phyloP scores from a whole-genome alignment of 208 protist genomes.

The Leishmania gerbilli region DNA sequence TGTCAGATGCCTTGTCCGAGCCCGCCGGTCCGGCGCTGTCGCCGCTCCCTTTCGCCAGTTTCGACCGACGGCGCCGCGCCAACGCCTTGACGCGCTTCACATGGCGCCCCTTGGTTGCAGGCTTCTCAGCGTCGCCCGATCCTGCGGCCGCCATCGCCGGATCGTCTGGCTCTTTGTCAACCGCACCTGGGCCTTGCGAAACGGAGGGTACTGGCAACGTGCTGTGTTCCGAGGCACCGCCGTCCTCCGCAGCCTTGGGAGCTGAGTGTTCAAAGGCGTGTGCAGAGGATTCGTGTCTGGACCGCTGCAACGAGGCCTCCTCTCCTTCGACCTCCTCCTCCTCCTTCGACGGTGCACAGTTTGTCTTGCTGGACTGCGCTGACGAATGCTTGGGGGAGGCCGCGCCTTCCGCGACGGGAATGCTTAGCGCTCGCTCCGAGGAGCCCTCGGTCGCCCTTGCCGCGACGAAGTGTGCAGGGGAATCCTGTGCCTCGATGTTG shows the following conservation, averaged over 20 bases:
- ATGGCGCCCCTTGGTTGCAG: neutral
- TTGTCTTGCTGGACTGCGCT: neutral
- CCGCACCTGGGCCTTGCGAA: neutral
- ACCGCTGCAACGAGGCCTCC: neutral
- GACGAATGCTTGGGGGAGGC: neutral
- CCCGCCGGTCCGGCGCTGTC: neutral
- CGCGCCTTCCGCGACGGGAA: conserved; percentile 1
- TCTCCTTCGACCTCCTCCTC: no score
- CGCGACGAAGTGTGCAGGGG: neutral
- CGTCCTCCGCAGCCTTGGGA: neutral
- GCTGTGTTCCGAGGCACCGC: neutral
- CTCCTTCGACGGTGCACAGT: neutral
- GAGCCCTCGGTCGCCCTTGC: neutral
- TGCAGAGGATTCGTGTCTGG: neutral
- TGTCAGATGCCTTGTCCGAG: neutral
- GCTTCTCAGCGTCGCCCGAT: neutral
- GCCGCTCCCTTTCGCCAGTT: neutral
- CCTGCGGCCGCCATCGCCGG: neutral
- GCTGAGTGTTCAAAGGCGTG: neutral
- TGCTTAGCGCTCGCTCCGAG: conserved; percentile 12
- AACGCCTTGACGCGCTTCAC: neutral
- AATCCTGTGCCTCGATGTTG: neutral
- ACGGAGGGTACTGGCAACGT: neutral
- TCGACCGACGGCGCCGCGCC: neutral
- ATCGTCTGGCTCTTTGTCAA: neutral